phyloP scores from a whole-genome alignment of 2,329 filamentous ascomycete species.

The Diaporthe australafricana region DNA sequence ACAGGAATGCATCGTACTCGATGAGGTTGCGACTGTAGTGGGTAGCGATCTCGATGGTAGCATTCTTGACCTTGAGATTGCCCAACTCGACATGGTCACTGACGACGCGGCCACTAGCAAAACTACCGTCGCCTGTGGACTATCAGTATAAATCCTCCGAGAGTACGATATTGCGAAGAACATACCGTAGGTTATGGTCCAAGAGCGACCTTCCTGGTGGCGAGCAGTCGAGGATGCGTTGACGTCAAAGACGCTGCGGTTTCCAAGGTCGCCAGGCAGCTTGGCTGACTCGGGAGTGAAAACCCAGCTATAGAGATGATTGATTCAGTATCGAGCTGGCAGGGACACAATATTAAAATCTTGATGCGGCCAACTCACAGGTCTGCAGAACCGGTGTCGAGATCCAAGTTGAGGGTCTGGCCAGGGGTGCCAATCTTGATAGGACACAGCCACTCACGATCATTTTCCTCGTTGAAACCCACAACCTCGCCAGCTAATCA shows the following conservation, averaged over 20 bases:
- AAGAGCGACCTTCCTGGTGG: constrained; percentile 55
- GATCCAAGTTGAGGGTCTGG: constrained; percentile 72
- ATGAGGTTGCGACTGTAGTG: constrained; percentile 57
- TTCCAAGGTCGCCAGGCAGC: constrained; percentile 55
- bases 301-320: constrained; percentile 57
- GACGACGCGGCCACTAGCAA: constrained; percentile 61
- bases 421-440: constrained; percentile 69
- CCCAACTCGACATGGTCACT: constrained; percentile 62
- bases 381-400: constrained; percentile 75
- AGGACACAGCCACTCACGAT: constrained; percentile 70
- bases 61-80: constrained; percentile 55
- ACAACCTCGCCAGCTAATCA: constrained; percentile 40
- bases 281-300: constrained; percentile 60
- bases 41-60: constrained; percentile 62
- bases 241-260: constrained; percentile 58
- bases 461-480: constrained; percentile 47
- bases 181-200: constrained; percentile 62
- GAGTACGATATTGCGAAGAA: constrained; percentile 45
- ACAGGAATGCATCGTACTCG: constrained; percentile 51
- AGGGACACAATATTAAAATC: background rate
- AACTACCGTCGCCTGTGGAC: constrained; percentile 55
- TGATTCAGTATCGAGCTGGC: constrained; percentile 24
- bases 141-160: background rate
- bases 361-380: constrained; percentile 65
- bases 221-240: constrained; percentile 57